Percentiles rank a stretch among this genome's conserved stretches.
Conservation (phyloP, 768 basidiomycete genomes). For the Amanita thiersii region DNA sequence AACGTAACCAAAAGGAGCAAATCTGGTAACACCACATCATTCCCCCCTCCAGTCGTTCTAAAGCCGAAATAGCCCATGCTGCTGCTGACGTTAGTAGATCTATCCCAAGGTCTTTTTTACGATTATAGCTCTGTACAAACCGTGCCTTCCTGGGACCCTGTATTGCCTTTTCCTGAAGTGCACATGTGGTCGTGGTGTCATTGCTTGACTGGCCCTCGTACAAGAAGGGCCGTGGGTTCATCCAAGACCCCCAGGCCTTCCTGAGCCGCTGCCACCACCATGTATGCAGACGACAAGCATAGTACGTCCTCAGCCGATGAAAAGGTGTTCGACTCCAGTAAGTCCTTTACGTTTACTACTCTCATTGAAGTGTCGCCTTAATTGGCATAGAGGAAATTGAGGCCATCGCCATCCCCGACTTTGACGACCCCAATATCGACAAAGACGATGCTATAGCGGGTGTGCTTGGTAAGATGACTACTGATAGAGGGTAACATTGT, state of each 20-base stretch:
- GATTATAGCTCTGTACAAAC: slow-evolving; percentile 5
- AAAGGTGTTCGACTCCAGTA: slow-evolving; percentile 19
- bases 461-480: slow-evolving; percentile 30
- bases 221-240: slow-evolving; percentile 16
- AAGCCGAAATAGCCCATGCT: slow-evolving; percentile 1
- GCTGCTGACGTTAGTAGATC: slow-evolving; percentile 6
- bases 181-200: slow-evolving; percentile 16
- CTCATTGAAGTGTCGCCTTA: slow-evolving; percentile 7
- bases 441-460: slow-evolving; percentile 34
- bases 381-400: slow-evolving; percentile 17
- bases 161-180: slow-evolving; percentile 18
- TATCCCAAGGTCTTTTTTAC: slow-evolving; percentile 10
- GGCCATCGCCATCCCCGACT: slow-evolving; percentile 27
- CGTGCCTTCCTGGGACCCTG: slow-evolving; percentile 11
- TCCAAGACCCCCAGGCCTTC: slow-evolving; percentile 13
- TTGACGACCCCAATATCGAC: slow-evolving; percentile 51
- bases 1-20: background rate
- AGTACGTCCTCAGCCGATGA: slow-evolving; percentile 21
- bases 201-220: slow-evolving; percentile 20
- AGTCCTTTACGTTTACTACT: background rate
- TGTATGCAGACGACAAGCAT: slow-evolving; percentile 25
- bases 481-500: slow-evolving; percentile 14
- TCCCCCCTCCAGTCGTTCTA: background rate
- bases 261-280: slow-evolving; percentile 14
- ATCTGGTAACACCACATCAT: background rate